Conservation (phyloP, 2,329 filamentous ascomycete species). For the Setomelanomma holmii region DNA sequence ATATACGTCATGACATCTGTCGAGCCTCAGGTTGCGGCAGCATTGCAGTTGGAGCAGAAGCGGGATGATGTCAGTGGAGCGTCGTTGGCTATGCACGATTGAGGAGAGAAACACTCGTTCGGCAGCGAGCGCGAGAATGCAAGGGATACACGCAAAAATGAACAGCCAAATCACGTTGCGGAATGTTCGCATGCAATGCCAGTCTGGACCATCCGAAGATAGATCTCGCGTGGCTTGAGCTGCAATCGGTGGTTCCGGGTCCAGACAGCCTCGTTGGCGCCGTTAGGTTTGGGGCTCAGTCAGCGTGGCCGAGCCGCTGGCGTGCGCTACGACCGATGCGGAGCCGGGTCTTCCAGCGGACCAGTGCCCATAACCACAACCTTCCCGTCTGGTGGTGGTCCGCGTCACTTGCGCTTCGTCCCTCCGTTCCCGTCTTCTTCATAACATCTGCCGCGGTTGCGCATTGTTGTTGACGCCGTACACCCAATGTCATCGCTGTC, state of each 20-base stretch:
- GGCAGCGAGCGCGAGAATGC: neutral
- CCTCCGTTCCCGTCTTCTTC: neutral
- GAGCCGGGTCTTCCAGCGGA: conserved; percentile 14
- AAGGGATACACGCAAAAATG: neutral
- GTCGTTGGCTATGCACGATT: conserved; percentile 3
- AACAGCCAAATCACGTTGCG: neutral
- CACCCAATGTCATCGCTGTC: conserved; percentile 12
- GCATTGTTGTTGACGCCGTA: conserved; percentile 1
- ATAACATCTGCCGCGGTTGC: neutral
- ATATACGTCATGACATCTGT: conserved; percentile 1
- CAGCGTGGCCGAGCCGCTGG: neutral
- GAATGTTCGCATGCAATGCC: neutral
- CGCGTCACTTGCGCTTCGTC: conserved; percentile 1
- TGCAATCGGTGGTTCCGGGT: neutral
- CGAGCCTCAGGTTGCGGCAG: neutral
- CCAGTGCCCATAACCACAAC: conserved; percentile 8
- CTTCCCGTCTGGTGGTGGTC: conserved; percentile 12
- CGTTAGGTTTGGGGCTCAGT: conserved; percentile 6
- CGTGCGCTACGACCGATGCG: conserved; percentile 17
- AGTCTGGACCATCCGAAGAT: neutral
- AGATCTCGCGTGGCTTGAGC: neutral
- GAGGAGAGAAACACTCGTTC: neutral
- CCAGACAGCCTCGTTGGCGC: conserved; percentile 14
- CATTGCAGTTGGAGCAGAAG: conserved; percentile 3
- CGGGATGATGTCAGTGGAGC: conserved; percentile 21